A percentile compares a stretch with the other conserved stretches of the same genome.
Conservation (phyloP, 495 filamentous ascomycete species). For the Durotheca rogersii region DNA sequence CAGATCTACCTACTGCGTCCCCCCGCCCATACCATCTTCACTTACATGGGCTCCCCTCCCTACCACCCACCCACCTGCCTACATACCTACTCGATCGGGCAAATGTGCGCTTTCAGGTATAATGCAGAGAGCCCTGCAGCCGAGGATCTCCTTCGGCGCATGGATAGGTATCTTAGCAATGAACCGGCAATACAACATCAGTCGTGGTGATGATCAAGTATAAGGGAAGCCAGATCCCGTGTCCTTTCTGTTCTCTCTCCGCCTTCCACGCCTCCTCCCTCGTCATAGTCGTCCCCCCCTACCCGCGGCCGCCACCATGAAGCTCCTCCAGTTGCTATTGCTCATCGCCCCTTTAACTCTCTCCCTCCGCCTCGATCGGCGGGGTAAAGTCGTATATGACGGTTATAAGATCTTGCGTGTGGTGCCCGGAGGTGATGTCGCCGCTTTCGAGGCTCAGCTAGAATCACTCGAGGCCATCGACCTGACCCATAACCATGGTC, state of each 20-base stretch:
- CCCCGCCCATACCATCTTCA: too few species aligned
- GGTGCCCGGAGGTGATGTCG: constrained; percentile 17
- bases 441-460: constrained; percentile 36
- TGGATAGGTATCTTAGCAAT: too few species aligned
- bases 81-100: constrained; percentile 30
- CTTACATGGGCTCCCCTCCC: too few species aligned
- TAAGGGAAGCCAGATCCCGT: constrained; percentile 3
- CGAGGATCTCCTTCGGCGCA: too few species aligned
- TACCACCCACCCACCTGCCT: constrained; percentile 1
- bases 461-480: constrained; percentile 35
- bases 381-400: constrained; percentile 39
- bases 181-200: not conserved
- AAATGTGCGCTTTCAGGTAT: too few species aligned
- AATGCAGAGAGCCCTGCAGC: constrained; percentile 19
- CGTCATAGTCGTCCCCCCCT: not conserved
- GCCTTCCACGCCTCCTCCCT: too few species aligned
- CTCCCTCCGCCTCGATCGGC: constrained; percentile 29
- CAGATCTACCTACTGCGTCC: too few species aligned
- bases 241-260: not conserved
- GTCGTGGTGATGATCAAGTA: not conserved
- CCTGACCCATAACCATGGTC: constrained; percentile 35
- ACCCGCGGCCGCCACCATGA: constrained; percentile 24
- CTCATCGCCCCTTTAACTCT: constrained; percentile 23
- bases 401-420: constrained; percentile 50
- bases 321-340: constrained; percentile 21